phyloP scores from a whole-genome alignment of 108 stramenopile species.

The Skeletonema potamos region DNA sequence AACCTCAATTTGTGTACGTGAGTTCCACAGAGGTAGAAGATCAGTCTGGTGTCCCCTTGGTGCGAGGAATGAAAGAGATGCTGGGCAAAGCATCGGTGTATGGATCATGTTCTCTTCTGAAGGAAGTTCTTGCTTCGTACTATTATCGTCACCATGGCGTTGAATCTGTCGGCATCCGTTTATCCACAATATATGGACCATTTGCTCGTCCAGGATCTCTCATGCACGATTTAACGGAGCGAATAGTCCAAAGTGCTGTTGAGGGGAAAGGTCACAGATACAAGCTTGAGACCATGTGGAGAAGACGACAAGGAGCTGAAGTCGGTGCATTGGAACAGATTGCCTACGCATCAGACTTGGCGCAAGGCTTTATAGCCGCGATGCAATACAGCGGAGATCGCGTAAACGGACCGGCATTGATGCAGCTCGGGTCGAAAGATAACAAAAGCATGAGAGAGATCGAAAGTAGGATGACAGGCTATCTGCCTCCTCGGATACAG shows the following conservation, averaged over 20 bases:
- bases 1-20: constrained; percentile 38
- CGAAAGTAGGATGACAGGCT: constrained; percentile 27
- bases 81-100: constrained; percentile 27
- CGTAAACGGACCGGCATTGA: constrained; percentile 27
- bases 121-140: constrained; percentile 48
- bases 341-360: constrained; percentile 34
- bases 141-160: constrained; percentile 44
- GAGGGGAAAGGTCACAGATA: constrained; percentile 28
- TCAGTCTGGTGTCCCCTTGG: constrained; percentile 30
- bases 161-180: constrained; percentile 33
- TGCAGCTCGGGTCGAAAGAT: constrained; percentile 38
- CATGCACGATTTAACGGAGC: constrained; percentile 39
- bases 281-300: constrained; percentile 20
- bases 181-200: constrained; percentile 40
- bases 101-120: constrained; percentile 36
- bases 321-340: constrained; percentile 29
- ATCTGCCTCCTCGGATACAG: constrained; percentile 5
- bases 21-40: constrained; percentile 41
- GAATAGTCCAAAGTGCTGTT: constrained; percentile 30
- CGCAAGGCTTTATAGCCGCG: constrained; percentile 34
- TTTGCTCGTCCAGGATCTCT: constrained; percentile 42
- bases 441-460: constrained; percentile 44
- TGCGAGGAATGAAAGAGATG: background rate
- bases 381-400: constrained; percentile 38
- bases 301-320: constrained; percentile 27